These are phyloP conservation scores for Colletotrichum noveboracense DNA, from an alignment of 2,329 filamentous ascomycete genomes.

Conservation along the genomic window DNA sequence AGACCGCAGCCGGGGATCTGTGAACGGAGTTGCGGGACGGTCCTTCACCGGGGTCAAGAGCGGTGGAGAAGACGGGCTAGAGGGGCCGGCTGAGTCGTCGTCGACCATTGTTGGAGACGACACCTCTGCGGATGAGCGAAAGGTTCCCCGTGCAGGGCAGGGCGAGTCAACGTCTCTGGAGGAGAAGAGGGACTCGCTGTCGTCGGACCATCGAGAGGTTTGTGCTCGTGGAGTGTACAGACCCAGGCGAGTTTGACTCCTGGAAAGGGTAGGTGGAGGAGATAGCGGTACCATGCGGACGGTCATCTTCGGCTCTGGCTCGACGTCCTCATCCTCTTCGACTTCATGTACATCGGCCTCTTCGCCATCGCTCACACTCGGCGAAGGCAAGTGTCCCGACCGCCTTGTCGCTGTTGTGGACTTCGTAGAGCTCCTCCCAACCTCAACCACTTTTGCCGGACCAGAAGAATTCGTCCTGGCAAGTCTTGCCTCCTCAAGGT, in stretches of 20 bases:
- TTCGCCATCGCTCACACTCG: neutral
- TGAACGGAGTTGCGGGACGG: conserved; percentile 11
- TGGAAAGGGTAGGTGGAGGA: conserved; percentile 1
- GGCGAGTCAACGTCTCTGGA: conserved; percentile 14
- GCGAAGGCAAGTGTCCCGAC: neutral
- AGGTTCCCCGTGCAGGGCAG: neutral
- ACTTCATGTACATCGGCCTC: neutral
- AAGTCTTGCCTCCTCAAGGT: conserved; percentile 14
- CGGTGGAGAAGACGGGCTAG: neutral
- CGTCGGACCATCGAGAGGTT: conserved; percentile 20
- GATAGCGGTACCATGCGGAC: neutral
- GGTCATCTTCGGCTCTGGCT: neutral
- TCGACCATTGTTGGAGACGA: conserved; percentile 13
- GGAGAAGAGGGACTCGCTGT: conserved; percentile 17
- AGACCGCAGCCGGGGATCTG: conserved; percentile 1
- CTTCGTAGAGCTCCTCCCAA: conserved; percentile 14
- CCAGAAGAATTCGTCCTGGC: conserved; percentile 16
- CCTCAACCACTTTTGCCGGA: conserved; percentile 12
- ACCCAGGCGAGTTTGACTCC: neutral
- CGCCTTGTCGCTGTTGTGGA: neutral
- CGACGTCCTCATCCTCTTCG: neutral
- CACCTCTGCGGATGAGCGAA: conserved; percentile 9
- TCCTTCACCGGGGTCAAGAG: conserved; percentile 4
- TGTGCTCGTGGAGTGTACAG: neutral
- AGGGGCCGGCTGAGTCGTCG: conserved; percentile 1